A percentile compares a stretch with the other conserved stretches of the same genome.
Conservation (phyloP, 2,329 filamentous ascomycete genomes). For the Cladosporium sp. region DNA sequence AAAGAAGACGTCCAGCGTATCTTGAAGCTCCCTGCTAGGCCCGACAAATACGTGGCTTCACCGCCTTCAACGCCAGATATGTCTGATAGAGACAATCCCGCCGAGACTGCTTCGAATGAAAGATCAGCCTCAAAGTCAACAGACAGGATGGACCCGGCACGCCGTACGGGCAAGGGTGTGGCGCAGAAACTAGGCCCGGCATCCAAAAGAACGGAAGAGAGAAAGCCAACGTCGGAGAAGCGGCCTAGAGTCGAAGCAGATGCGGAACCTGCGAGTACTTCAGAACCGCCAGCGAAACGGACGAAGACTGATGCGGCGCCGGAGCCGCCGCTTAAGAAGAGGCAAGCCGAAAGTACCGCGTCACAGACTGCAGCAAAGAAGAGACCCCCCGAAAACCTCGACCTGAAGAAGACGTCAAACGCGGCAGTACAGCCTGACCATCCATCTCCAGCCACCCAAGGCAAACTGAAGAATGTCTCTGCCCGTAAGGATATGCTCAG, state of each 20-base stretch:
- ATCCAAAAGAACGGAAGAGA: slow-evolving; percentile 6
- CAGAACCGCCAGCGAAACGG: slow-evolving; percentile 22
- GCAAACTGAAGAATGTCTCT: slow-evolving; percentile 23
- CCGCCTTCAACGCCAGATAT: not conserved
- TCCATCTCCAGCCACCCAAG: slow-evolving; percentile 17
- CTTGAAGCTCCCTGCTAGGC: slow-evolving; percentile 24
- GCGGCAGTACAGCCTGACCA: slow-evolving; percentile 10
- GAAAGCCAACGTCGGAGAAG: not conserved
- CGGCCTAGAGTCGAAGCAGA: slow-evolving; percentile 10
- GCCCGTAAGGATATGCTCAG: slow-evolving; percentile 26
- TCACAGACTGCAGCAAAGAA: slow-evolving; percentile 8
- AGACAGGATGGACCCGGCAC: slow-evolving; percentile 5
- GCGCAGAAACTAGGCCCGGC: slow-evolving; percentile 25
- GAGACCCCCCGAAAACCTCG: slow-evolving; percentile 5
- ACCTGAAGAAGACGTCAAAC: slow-evolving; percentile 1
- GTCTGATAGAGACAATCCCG: slow-evolving; percentile 12
- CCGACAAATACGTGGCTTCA: slow-evolving; percentile 16
- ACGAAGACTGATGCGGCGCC: slow-evolving; percentile 18
- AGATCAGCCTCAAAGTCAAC: slow-evolving; percentile 16
- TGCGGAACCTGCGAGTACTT: slow-evolving; percentile 1
- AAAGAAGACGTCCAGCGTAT: slow-evolving; percentile 25
- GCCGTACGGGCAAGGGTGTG: slow-evolving; percentile 23
- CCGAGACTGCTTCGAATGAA: slow-evolving; percentile 13
- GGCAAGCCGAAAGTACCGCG: slow-evolving; percentile 1
- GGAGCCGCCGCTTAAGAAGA: slow-evolving; percentile 1